These are phyloP conservation scores for Paraphoma chrysanthemicola DNA, from an alignment of 2,329 filamentous ascomycete species.

Conservation along the genomic window DNA sequence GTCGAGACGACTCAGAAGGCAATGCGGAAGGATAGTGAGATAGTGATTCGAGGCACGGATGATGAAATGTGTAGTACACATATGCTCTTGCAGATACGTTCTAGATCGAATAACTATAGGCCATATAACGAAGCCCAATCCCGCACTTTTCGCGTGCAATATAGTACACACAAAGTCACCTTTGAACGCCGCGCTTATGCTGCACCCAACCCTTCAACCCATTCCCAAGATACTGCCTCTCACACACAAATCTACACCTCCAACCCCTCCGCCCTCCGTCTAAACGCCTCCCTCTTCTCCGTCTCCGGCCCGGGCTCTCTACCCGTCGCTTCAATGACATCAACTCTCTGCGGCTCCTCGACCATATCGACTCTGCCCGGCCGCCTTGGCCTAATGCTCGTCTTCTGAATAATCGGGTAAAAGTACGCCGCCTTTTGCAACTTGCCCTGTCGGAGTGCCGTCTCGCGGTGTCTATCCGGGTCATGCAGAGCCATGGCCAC, in stretches of 20 bases:
- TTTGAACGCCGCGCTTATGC: conserved; percentile 8
- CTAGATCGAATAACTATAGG: neutral
- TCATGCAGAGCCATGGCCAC: conserved; percentile 67
- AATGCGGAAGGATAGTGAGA: too few relatives aligned
- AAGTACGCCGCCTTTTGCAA: conserved; percentile 65
- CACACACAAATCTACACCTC: conserved; percentile 12
- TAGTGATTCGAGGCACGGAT: too few relatives aligned
- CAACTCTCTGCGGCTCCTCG: conserved; percentile 56
- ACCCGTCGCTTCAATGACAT: conserved; percentile 60
- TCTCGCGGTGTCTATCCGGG: conserved; percentile 49
- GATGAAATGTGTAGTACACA: too few relatives aligned
- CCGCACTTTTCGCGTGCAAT: neutral
- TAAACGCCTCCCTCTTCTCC: conserved; percentile 55
- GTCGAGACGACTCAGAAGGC: too few relatives aligned
- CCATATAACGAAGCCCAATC: neutral
- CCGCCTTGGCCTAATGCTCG: conserved; percentile 57
- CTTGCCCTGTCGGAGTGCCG: conserved; percentile 41
- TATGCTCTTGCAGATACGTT: neutral
- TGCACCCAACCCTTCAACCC: neutral
- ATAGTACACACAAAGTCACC: neutral
- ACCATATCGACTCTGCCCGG: conserved; percentile 49
- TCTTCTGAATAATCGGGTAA: conserved; percentile 66
- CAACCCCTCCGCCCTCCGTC: conserved; percentile 53
- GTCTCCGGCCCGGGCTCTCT: conserved; percentile 59
- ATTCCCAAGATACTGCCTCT: neutral